phyloP scores from a whole-genome alignment of 495 filamentous ascomycete genomes.

The Cercophora scortea region DNA sequence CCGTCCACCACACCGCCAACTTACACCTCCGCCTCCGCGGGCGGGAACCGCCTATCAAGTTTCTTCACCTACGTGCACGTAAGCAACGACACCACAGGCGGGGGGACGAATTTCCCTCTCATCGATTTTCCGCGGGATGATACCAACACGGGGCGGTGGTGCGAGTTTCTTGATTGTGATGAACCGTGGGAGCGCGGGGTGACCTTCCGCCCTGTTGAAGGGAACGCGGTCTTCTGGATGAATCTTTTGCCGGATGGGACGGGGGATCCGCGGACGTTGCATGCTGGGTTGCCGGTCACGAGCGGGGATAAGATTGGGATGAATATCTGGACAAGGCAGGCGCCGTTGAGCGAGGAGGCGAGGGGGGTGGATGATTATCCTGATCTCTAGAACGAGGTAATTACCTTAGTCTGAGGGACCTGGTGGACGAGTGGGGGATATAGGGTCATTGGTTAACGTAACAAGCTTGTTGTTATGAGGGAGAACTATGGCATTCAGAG shows the following conservation, averaged over 20 bases:
- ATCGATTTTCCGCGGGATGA: slow-evolving; percentile 21
- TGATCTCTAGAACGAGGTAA: neutral
- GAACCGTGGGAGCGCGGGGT: slow-evolving; percentile 43
- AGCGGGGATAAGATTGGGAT: slow-evolving; percentile 63
- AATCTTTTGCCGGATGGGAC: slow-evolving; percentile 51
- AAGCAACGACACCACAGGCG: slow-evolving; percentile 37
- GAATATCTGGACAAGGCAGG: slow-evolving; percentile 60
- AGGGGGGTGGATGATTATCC: slow-evolving; percentile 19
- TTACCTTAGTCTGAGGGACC: no score
- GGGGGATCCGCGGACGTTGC: slow-evolving; percentile 55
- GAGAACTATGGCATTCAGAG: no score
- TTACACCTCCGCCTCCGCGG: slow-evolving; percentile 27
- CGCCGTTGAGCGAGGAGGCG: slow-evolving; percentile 22
- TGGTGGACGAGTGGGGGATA: no score
- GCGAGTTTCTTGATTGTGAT: slow-evolving; percentile 50
- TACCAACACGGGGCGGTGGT: slow-evolving; percentile 32
- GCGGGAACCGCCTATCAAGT: slow-evolving; percentile 37
- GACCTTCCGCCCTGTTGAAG: slow-evolving; percentile 55
- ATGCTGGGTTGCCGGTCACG: slow-evolving; percentile 59
- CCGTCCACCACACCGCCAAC: no score
- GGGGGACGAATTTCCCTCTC: slow-evolving; percentile 46
- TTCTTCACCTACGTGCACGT: slow-evolving; percentile 47
- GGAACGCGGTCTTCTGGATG: slow-evolving; percentile 67
- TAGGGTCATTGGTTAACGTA: no score
- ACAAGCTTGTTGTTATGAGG: no score